Percentiles rank a stretch among this genome's conserved stretches.
Evolutionary conservation across 768 basidiomycete genomes (phyloP).

Genomic region (Gyrodon lividus): DNA sequence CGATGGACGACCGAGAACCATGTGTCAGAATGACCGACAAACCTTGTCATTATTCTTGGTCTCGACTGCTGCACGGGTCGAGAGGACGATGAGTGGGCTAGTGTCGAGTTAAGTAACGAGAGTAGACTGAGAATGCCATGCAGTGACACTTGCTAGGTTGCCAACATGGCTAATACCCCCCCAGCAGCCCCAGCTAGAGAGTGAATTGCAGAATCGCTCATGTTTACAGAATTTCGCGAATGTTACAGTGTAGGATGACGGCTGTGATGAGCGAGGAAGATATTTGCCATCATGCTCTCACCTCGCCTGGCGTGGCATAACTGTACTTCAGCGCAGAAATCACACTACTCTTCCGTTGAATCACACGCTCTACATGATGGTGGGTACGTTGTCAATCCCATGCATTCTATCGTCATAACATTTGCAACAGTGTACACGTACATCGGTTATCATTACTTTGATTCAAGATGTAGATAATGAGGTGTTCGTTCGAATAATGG

Average conservation of each 20-base stretch:
- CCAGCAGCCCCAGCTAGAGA: constrained; percentile 87
- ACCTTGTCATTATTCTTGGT: constrained; percentile 79
- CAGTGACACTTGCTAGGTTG: constrained; percentile 64
- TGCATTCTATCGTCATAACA: neutral
- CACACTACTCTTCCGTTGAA: too few species aligned
- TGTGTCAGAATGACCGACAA: neutral
- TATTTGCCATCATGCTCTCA: neutral
- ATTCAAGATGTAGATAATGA: neutral
- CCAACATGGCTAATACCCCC: constrained; percentile 89
- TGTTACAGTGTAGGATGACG: too few species aligned
- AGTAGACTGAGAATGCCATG: neutral
- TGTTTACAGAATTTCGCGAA: constrained; percentile 19
- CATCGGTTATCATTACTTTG: neutral
- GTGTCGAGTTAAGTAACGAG: constrained; percentile 5
- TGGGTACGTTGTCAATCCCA: too few species aligned
- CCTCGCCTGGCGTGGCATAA: too few species aligned
- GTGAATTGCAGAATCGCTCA: constrained; percentile 83
- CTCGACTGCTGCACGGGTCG: constrained; percentile 90
- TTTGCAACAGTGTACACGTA: neutral
- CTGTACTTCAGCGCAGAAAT: too few species aligned
- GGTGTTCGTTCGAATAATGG: neutral
- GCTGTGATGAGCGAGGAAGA: neutral
- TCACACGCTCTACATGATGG: too few species aligned
- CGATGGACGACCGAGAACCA: neutral
- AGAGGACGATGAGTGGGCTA: constrained; percentile 90